Evolutionary conservation across 306 rosid genomes (phyloP).

Genomic region (Comarum palustre): DNA sequence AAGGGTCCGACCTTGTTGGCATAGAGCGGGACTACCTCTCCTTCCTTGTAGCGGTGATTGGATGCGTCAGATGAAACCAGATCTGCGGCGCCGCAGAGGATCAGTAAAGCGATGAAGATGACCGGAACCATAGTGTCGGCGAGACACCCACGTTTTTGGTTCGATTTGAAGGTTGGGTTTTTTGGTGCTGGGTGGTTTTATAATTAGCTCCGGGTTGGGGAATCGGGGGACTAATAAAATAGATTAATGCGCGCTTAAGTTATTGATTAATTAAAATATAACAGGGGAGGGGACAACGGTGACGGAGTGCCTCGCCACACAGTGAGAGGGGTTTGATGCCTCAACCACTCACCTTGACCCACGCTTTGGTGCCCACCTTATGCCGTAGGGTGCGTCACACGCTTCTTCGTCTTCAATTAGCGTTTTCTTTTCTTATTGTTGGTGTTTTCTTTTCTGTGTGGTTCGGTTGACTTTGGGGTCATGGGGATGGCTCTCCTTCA

Average conservation of each 20-base stretch:
- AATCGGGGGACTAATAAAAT: background rate
- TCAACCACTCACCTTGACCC: background rate
- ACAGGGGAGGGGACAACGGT: background rate
- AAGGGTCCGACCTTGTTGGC: slow-evolving; percentile 57
- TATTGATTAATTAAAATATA: background rate
- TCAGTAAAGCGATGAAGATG: slow-evolving; percentile 27
- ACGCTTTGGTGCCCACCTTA: slow-evolving; percentile 17
- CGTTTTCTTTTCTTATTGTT: too few relatives aligned
- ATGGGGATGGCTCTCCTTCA: too few relatives aligned
- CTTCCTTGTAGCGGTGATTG: slow-evolving; percentile 44
- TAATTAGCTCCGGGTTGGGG: background rate
- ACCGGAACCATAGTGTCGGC: slow-evolving; percentile 26
- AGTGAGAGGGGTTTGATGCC: slow-evolving; percentile 7
- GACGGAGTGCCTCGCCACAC: slow-evolving; percentile 19
- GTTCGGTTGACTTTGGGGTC: too few relatives aligned
- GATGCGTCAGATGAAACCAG: slow-evolving; percentile 35
- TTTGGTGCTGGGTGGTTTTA: background rate
- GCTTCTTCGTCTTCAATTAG: background rate
- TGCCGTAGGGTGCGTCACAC: slow-evolving; percentile 16
- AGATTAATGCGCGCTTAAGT: background rate
- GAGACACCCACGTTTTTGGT: slow-evolving; percentile 4
- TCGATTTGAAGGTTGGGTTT: slow-evolving; percentile 4
- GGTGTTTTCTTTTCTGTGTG: too few relatives aligned
- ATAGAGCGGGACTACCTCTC: slow-evolving; percentile 46
- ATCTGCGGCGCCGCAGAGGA: slow-evolving; percentile 23